Conservation (phyloP, 805 yeast genomes). For the Teunomyces stri region DNA sequence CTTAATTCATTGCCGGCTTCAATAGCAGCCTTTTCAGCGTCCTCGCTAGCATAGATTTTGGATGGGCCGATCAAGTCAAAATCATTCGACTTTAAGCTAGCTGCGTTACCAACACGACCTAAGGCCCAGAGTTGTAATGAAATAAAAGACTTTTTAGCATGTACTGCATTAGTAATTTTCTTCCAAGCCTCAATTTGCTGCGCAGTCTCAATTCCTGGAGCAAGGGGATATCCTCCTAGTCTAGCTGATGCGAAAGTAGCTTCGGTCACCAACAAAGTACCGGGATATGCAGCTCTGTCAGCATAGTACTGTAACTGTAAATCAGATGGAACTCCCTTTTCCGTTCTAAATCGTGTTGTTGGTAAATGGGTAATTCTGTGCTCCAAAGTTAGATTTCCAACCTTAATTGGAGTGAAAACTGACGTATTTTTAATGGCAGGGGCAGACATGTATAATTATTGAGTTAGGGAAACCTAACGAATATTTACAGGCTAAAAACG, state of each 20-base stretch:
- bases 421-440: slow-evolving; percentile 26
- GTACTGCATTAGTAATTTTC: slow-evolving; percentile 14
- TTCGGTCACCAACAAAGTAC: slow-evolving; percentile 53
- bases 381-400: slow-evolving; percentile 35
- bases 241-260: slow-evolving; percentile 28
- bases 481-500: too few relatives aligned
- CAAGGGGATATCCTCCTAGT: slow-evolving; percentile 26
- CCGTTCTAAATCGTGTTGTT: slow-evolving; percentile 45
- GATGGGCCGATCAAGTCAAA: slow-evolving; percentile 18
- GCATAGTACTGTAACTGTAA: slow-evolving; percentile 51
- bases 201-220: slow-evolving; percentile 18
- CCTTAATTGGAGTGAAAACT: slow-evolving; percentile 44
- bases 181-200: slow-evolving; percentile 30
- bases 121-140: slow-evolving; percentile 14
- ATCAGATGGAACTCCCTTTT: slow-evolving; percentile 43
- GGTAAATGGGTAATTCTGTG: slow-evolving; percentile 53
- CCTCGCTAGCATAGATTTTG: slow-evolving; percentile 14
- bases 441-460: neutral
- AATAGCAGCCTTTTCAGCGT: slow-evolving; percentile 30
- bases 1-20: slow-evolving; percentile 18
- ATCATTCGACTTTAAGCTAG: slow-evolving; percentile 20
- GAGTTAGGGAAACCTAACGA: neutral
- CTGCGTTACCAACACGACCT: slow-evolving; percentile 27
- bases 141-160: slow-evolving; percentile 12
- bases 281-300: slow-evolving; percentile 54